Base-by-base conservation (phyloP, 1,284 basidiomycete species). In the Kwoniella shivajii region DNA sequence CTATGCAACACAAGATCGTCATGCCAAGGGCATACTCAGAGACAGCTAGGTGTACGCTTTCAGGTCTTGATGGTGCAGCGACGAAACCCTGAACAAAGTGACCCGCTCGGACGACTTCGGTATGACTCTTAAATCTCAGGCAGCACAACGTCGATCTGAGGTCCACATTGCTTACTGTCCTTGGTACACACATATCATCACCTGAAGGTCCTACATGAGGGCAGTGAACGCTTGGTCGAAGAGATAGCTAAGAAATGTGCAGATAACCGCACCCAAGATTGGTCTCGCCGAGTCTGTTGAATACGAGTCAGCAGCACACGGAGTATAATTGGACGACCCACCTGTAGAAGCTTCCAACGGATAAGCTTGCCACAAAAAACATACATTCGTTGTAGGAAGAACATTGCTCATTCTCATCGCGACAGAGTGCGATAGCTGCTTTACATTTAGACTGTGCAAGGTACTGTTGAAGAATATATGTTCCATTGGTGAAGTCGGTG, bases 221-320 rank as follows among this genome's bases (percentile, higher is more conserved):
- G 48, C 68, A 69, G 45, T 68, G 64, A 1, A 59, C 58, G 3
- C 20, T 24, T 10, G 68, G 62, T 11, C 61, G 33, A 16, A 60
- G 30, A 10, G 49, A 31, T 14, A 71, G 26, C 62, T 69, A 62
- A 6, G 56, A 49, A 16, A 53, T 51, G 51, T 69, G 65, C 16
- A 71, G 44, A 3, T 36, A 30, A 36, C 68, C 45, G 49, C 68
- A 71, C 13, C 55, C 39, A n/a, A 71, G 36, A 41, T 65, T 71
- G 41, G 69, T 52, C 26, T 68, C 66, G 24, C 64, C 50, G 24
- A 59, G 37, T 22, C 37, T 39, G n/a, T 20, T 0, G 22, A n/a
- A n/a, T n/a, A n/a, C n/a, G n/a, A n/a, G n/a, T n/a, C n/a, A n/a
- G n/a, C n/a, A n/a, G n/a, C n/a, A n/a, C n/a, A n/a, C n/a, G n/a